Evolutionary conservation across 352 stramenopile genomes (phyloP).

Genomic region (Globisporangium apiculatum): DNA sequence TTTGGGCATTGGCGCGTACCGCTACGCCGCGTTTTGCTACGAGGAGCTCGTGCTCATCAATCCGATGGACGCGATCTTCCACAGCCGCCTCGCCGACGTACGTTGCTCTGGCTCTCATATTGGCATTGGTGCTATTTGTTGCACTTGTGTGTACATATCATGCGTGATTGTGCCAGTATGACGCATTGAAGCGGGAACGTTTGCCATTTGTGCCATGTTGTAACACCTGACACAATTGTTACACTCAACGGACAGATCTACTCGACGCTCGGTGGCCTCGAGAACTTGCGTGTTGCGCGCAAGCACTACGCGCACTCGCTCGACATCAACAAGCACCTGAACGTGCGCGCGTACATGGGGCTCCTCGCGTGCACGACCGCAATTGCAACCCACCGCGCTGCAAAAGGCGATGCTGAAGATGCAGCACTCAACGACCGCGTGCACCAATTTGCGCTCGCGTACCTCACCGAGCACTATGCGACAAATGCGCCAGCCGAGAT

Average conservation of each 20-base stretch:
- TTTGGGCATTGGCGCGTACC: conserved; percentile 38
- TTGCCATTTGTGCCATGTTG: not conserved
- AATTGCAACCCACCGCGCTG: conserved; percentile 33
- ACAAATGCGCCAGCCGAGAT: conserved; percentile 29
- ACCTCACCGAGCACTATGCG: conserved; percentile 34
- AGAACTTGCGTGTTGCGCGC: conserved; percentile 47
- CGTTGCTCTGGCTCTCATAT: conserved; percentile 2
- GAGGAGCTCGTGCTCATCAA: conserved; percentile 69
- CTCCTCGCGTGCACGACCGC: conserved; percentile 50
- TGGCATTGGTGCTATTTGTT: no score
- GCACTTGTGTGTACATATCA: no score
- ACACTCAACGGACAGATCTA: conserved; percentile 29
- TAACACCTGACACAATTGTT: no score
- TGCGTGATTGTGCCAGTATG: no score
- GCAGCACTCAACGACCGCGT: conserved; percentile 49
- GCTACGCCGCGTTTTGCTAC: conserved; percentile 64
- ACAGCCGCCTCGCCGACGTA: conserved; percentile 56
- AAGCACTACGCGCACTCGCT: conserved; percentile 71
- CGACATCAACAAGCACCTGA: conserved; percentile 57
- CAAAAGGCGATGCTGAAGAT: conserved; percentile 42
- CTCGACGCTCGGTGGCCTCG: conserved; percentile 49
- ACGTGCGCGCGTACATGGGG: conserved; percentile 41
- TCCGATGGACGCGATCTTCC: conserved; percentile 54
- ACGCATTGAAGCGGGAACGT: no score
- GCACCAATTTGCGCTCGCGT: conserved; percentile 37